Evolutionary conservation across 805 yeast species (phyloP).

Genomic region (Candida germanica): DNA sequence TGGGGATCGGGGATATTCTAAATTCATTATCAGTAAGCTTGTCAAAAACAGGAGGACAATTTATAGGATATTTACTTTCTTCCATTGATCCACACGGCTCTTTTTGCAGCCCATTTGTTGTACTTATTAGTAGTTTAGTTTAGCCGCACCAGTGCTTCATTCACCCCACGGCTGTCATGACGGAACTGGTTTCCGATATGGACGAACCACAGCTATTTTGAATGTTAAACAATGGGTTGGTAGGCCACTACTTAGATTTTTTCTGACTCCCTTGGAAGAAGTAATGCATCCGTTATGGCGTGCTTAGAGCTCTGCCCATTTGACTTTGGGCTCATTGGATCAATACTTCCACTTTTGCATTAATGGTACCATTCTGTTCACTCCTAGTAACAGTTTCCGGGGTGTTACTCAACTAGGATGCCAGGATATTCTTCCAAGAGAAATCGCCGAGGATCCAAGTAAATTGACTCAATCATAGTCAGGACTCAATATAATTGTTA

Average conservation of each 20-base stretch:
- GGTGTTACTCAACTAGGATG: conserved; percentile 25
- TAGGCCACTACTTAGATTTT: conserved; percentile 46
- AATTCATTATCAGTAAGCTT: no score
- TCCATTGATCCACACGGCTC: no score
- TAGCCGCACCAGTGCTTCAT: no score
- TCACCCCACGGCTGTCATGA: no score
- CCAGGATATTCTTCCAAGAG: conserved; percentile 23
- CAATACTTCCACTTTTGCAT: conserved; percentile 29
- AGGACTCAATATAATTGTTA: conserved; percentile 31
- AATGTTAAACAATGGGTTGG: conserved; percentile 49
- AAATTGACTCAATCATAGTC: conserved; percentile 40
- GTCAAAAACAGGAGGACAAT: no score
- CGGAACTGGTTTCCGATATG: no score
- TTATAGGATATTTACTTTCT: no score
- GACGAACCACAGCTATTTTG: conserved; percentile 34
- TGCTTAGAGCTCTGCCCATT: no score
- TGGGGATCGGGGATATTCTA: no score
- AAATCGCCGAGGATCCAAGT: conserved; percentile 13
- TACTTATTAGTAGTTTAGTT: no score
- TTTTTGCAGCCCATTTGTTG: no score
- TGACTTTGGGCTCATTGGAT: conserved; percentile 38
- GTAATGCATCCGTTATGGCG: conserved; percentile 40
- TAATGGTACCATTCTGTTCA: conserved; percentile 28
- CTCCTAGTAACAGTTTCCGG: conserved; percentile 32
- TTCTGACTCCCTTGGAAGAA: conserved; percentile 48